phyloP scores from a whole-genome alignment of 805 yeast species.

The Kluyveromyces aestuarii region DNA sequence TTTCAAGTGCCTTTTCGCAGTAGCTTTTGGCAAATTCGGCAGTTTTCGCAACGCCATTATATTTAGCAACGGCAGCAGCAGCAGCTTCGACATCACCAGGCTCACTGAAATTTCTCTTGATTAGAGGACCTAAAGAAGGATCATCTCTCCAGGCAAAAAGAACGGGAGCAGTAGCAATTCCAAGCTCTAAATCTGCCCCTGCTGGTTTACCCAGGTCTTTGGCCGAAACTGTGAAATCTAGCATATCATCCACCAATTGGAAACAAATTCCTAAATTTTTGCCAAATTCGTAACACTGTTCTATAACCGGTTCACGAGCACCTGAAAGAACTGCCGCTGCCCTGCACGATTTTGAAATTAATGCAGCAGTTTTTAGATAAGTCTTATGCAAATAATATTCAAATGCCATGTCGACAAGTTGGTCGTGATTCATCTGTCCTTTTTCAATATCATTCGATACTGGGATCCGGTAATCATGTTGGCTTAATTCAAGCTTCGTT shows the following conservation, averaged over 20 bases:
- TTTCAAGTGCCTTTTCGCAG: constrained; percentile 63
- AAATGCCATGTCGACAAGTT: constrained; percentile 78
- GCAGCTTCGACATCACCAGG: constrained; percentile 85
- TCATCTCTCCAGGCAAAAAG: constrained; percentile 86
- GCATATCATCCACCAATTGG: constrained; percentile 92
- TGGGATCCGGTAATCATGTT: constrained; percentile 47
- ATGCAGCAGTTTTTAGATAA: constrained; percentile 86
- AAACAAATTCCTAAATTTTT: constrained; percentile 89
- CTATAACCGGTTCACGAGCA: constrained; percentile 63
- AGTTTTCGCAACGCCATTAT: constrained; percentile 71
- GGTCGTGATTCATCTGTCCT: constrained; percentile 40
- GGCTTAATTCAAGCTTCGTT: constrained; percentile 51
- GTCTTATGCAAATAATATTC: constrained; percentile 94
- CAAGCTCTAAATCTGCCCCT: constrained; percentile 88
- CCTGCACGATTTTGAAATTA: constrained; percentile 88
- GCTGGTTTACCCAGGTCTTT: constrained; percentile 88
- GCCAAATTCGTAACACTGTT: constrained; percentile 84
- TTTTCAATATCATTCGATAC: constrained; percentile 5
- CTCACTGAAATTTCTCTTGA: constrained; percentile 69
- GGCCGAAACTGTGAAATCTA: constrained; percentile 87
- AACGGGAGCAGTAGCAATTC: constrained; percentile 95
- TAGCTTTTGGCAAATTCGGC: constrained; percentile 67
- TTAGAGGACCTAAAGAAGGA: constrained; percentile 77
- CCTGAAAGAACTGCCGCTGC: constrained; percentile 92
- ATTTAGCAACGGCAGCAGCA: constrained; percentile 56